Percentiles rank a stretch among this genome's conserved stretches.
Evolutionary conservation across 192 early-diverging fungal genomes (phyloP).

Genomic region (Cladochytrium replicatum): DNA sequence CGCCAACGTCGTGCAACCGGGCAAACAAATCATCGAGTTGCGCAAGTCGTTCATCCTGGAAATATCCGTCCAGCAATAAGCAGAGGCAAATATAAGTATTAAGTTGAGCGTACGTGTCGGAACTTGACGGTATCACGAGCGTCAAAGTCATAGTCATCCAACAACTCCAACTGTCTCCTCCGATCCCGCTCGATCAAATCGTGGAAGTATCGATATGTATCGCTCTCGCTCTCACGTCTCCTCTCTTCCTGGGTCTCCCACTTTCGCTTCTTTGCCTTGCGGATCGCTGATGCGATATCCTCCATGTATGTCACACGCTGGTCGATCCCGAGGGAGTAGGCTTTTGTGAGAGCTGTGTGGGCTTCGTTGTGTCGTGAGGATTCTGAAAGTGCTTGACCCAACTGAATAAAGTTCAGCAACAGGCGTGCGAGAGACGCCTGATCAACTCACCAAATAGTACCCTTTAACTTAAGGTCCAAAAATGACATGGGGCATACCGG

Average conservation of each 20-base stretch:
- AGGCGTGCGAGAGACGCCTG: background rate
- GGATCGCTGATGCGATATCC: conserved; percentile 50
- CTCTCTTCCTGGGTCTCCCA: conserved; percentile 56
- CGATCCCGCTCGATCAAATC: conserved; percentile 51
- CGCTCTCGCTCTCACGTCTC: conserved; percentile 43
- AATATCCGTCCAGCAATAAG: conserved; percentile 2
- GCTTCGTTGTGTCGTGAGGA: background rate
- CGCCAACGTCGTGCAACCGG: conserved; percentile 39
- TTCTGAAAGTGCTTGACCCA: conserved; percentile 31
- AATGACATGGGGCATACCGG: conserved; percentile 3
- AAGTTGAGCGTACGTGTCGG: conserved; percentile 14
- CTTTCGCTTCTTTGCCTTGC: conserved; percentile 53
- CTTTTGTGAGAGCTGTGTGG: conserved; percentile 16
- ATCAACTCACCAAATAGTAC: conserved; percentile 48
- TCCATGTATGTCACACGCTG: conserved; percentile 47
- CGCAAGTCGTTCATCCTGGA: conserved; percentile 28
- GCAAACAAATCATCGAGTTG: conserved; percentile 27
- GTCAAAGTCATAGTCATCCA: too few relatives aligned
- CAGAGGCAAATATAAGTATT: conserved; percentile 1
- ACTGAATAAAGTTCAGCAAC: conserved; percentile 16
- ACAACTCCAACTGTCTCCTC: conserved; percentile 24
- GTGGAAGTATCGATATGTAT: conserved; percentile 51
- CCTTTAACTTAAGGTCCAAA: conserved; percentile 44
- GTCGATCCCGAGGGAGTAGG: conserved; percentile 50
- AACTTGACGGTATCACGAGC: conserved; percentile 9